Evolutionary conservation across 768 basidiomycete species (phyloP), one percentile per base, ranked within the genome.

Genomic region (Auricularia sp.): DNA sequence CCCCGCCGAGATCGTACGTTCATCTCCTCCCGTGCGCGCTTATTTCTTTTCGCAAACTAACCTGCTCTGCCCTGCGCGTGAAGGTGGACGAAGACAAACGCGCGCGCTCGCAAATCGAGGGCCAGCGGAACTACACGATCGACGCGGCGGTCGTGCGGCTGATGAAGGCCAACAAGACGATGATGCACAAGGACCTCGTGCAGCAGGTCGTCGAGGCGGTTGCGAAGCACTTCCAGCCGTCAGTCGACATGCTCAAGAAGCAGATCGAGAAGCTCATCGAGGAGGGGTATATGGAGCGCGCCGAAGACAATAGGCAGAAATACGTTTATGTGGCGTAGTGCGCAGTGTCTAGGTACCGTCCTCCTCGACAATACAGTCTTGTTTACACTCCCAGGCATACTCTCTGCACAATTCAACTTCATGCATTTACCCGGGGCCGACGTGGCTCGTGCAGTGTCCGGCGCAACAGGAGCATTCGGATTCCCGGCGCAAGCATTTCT

Each of bases 61-160:
- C 53, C 29, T n/a, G 53, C 34, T 33, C 11, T 29, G 23, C n/a
- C 4, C 8, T 34, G 35, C 53, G 23, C 18, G 12, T 29, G n/a
- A 68, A 93, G 93, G 82, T 84, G 42, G 95, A 98, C 71, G 97
- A 99, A 76, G 84, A 87, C 23, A 82, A 83, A 65, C 83, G 85
- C 64, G 95, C 92, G 4, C 91, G 92, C 70, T 82, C 81, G 1
- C 83, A 88, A 58, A 92, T 99, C 44, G 90, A 95, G 68, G 85
- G 87, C 42, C 94, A 98, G 74, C 84, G 96, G 66, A 87, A 87
- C 66, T 83, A 87, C 70, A 86, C 87, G 65, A 80, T 98, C 14
- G 93, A 98, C 68, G 94, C 94, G 0, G 95, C 95, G 23, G 95
- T 99, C 69, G 96, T 99, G 39, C 87, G 97, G 5, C 86, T 96